phyloP scores from a whole-genome alignment of 2,329 filamentous ascomycete species.

The Cladobotryum mycophilum region DNA sequence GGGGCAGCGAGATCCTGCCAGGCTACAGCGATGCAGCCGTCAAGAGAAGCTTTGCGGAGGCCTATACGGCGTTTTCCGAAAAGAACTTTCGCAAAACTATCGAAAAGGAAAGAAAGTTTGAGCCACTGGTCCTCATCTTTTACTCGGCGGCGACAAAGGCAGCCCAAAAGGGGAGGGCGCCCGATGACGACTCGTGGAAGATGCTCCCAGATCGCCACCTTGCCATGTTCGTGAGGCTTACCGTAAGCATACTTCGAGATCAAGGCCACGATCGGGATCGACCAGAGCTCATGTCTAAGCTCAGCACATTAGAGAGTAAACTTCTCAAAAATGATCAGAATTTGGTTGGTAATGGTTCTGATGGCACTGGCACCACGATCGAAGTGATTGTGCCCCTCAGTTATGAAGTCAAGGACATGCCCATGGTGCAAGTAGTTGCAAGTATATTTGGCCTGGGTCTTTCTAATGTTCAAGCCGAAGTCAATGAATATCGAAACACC shows the following conservation, averaged over 20 bases:
- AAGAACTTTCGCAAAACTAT: constrained; percentile 81
- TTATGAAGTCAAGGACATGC: constrained; percentile 96
- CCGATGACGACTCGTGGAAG: constrained; percentile 85
- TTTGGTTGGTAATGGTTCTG: constrained; percentile 40
- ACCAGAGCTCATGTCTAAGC: constrained; percentile 72
- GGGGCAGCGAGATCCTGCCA: constrained; percentile 74
- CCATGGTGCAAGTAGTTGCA: constrained; percentile 79
- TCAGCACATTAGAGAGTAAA: constrained; percentile 85
- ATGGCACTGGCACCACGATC: constrained; percentile 46
- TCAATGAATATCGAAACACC: constrained; percentile 68
- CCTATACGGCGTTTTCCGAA: constrained; percentile 89
- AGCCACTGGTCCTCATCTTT: constrained; percentile 91
- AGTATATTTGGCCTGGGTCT: constrained; percentile 77
- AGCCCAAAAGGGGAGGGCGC: constrained; percentile 65
- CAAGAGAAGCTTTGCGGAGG: constrained; percentile 90
- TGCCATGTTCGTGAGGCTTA: constrained; percentile 84
- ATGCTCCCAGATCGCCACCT: constrained; percentile 89
- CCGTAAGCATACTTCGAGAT: constrained; percentile 72
- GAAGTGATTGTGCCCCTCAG: constrained; percentile 79
- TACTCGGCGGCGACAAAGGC: constrained; percentile 89
- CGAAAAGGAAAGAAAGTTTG: constrained; percentile 88
- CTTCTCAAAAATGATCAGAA: constrained; percentile 91
- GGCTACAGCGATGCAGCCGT: constrained; percentile 88
- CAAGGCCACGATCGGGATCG: constrained; percentile 80
- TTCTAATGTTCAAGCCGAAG: constrained; percentile 76